Base-by-base conservation (phyloP, 495 filamentous ascomycete species). In the Alectoria sarmentosa region DNA sequence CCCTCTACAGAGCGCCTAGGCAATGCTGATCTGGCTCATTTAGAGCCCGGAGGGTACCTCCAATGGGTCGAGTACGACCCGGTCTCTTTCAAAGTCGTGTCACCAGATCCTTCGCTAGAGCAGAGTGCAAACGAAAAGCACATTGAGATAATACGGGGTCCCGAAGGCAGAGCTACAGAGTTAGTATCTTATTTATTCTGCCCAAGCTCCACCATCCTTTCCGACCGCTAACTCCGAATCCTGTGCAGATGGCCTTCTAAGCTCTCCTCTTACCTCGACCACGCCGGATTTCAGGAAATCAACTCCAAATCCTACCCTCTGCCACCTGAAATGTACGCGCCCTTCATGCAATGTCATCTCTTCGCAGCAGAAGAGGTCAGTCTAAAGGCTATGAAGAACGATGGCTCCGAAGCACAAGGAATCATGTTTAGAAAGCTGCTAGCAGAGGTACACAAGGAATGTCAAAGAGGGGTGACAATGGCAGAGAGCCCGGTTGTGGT, bases 41-140 rank as follows among this genome's bases (percentile, higher is more conserved):
- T 32, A 65, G 57, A 55, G 32, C 41, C 39, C 4, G 57, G 57
- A 15, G 57, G 57, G 4, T 61, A 26, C 38, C 56, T 65, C 17
- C 63, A 61, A 56, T 65, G 57, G 57, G 63, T 61, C 7, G 63
- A 65, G 32, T 55, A 61, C 32, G 38, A 65, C 23, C 42, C 57
- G 17, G n/a, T 38, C 21, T 63, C 49, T 14, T 63, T 63, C 61
- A 42, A 42, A 34, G 36, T 63, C 21, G 37, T 63, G 15, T 54
- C 61, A 19, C 48, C 34, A 21, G 61, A 57, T 32, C 21, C 37
- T 8, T 63, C 46, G 23, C 61, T 63, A 8, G 56, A 63, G 26
- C 48, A 26, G 14, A 38, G 13, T 17, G 61, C 61, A 42, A 63
- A 56, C n/a, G 38, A 63, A 15, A 32, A 42, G 21, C 61, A 56